A percentile compares a stretch with the other conserved stretches of the same genome.
phyloP scores from a whole-genome alignment of 148 eudicot species.

The Vaccinium macrocarpon region DNA sequence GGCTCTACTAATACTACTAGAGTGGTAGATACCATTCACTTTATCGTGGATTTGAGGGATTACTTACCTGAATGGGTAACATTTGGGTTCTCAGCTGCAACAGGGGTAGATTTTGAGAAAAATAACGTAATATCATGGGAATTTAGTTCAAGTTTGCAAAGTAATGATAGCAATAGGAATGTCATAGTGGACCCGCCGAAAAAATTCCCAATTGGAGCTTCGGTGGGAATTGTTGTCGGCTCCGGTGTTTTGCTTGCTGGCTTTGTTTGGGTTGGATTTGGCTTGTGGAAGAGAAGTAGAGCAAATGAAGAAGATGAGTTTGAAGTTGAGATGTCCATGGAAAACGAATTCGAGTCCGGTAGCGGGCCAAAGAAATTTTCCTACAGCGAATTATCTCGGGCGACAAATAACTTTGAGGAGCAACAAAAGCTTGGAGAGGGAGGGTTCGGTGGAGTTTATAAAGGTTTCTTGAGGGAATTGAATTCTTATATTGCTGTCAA shows the following conservation, averaged over 20 bases:
- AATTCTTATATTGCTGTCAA: background rate
- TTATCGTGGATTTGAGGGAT: background rate
- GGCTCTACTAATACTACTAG: background rate
- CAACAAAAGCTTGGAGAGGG: no score
- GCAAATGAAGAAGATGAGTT: background rate
- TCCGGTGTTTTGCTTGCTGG: background rate
- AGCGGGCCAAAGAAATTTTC: slow-evolving; percentile 34
- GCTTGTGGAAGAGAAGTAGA: slow-evolving; percentile 9
- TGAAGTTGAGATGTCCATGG: slow-evolving; percentile 12
- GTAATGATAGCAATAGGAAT: background rate
- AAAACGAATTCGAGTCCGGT: slow-evolving; percentile 27
- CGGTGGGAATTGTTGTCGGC: slow-evolving; percentile 15
- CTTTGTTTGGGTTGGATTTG: slow-evolving; percentile 8
- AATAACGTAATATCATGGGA: slow-evolving; percentile 12
- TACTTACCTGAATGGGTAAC: slow-evolving; percentile 5
- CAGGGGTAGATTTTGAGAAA: background rate
- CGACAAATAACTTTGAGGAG: no score
- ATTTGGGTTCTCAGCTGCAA: slow-evolving; percentile 14
- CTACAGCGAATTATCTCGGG: background rate
- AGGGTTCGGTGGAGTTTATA: slow-evolving; percentile 13
- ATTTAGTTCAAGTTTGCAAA: slow-evolving; percentile 16
- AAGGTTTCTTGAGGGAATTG: slow-evolving; percentile 12
- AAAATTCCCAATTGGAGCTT: no score
- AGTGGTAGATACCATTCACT: background rate
- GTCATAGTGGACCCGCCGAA: background rate